These are phyloP conservation scores for Clonostachys rosea DNA, from an alignment of 2,329 filamentous ascomycete genomes.

Conservation along the genomic window DNA sequence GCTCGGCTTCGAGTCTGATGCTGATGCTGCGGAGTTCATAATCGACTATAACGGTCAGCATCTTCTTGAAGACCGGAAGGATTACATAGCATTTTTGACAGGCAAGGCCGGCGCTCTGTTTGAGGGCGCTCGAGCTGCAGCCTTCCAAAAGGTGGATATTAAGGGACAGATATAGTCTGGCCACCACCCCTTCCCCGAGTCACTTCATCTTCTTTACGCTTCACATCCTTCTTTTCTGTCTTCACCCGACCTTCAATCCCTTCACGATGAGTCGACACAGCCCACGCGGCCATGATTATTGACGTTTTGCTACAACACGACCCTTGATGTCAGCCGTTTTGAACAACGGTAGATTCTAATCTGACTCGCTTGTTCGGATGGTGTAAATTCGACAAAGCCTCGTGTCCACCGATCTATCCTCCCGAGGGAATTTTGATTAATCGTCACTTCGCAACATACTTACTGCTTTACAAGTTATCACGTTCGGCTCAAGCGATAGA, in stretches of 20 bases:
- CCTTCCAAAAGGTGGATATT: slow-evolving; percentile 88
- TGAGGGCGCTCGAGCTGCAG: slow-evolving; percentile 65
- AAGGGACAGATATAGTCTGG: slow-evolving; percentile 82
- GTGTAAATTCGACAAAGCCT: no score
- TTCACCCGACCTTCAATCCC: not conserved
- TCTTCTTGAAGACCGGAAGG: slow-evolving; percentile 72
- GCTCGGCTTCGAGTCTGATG: slow-evolving; percentile 89
- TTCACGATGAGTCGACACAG: not conserved
- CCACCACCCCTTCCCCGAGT: slow-evolving; percentile 2
- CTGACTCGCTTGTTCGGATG: no score
- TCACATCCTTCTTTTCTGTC: slow-evolving; percentile 2
- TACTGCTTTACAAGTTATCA: no score
- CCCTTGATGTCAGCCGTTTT: no score
- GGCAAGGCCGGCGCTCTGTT: slow-evolving; percentile 71
- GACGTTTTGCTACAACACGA: no score
- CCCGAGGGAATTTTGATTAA: no score
- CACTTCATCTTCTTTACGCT: slow-evolving; percentile 1
- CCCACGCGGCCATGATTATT: no score
- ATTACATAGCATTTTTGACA: slow-evolving; percentile 68
- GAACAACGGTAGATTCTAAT: no score
- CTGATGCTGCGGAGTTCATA: slow-evolving; percentile 87
- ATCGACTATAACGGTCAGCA: slow-evolving; percentile 72
- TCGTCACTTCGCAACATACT: no score
- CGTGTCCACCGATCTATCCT: no score
- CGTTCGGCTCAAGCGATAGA: no score